Evolutionary conservation across 768 basidiomycete genomes (phyloP).

Genomic region (Suillus fuscotomentosus): DNA sequence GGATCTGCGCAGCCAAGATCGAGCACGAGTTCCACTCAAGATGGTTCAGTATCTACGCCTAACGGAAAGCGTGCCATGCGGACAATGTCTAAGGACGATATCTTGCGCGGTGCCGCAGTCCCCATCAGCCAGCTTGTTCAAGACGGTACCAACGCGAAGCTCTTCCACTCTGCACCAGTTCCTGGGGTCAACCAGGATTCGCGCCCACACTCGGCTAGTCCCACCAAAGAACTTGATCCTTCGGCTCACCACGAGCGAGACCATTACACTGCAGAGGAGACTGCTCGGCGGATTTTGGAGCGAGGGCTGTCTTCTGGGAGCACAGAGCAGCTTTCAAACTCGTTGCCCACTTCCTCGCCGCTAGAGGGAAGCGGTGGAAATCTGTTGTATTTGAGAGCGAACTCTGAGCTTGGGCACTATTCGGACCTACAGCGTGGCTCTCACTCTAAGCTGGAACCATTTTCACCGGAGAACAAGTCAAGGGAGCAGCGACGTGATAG

Average conservation of each 20-base stretch:
- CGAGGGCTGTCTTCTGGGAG: constrained; percentile 45
- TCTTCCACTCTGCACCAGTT: constrained; percentile 48
- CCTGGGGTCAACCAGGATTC: constrained; percentile 25
- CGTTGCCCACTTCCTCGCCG: constrained; percentile 50
- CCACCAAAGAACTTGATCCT: constrained; percentile 51
- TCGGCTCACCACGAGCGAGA: constrained; percentile 37
- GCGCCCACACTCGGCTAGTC: constrained; percentile 43
- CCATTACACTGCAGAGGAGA: constrained; percentile 20
- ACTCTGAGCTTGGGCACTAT: constrained; percentile 83
- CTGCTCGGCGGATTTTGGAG: constrained; percentile 41
- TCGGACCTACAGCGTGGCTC: constrained; percentile 49
- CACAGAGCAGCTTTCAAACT: constrained; percentile 61
- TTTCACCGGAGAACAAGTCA: constrained; percentile 54
- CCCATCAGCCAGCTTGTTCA: constrained; percentile 56
- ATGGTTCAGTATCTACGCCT: constrained; percentile 16
- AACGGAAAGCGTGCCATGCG: constrained; percentile 37
- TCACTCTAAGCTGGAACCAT: constrained; percentile 36
- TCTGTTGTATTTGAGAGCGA: constrained; percentile 49
- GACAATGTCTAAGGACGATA: constrained; percentile 58
- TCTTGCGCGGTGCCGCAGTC: constrained; percentile 49
- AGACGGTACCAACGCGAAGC: constrained; percentile 56
- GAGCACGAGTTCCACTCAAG: constrained; percentile 50
- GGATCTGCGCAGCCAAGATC: constrained; percentile 49
- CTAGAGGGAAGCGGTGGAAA: constrained; percentile 33
- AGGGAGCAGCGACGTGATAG: constrained; percentile 51